A percentile compares a stretch with the other conserved stretches of the same genome.
Evolutionary conservation across 1,139 yeast genomes (phyloP).

Genomic region (Suhomyces wounanorum): DNA sequence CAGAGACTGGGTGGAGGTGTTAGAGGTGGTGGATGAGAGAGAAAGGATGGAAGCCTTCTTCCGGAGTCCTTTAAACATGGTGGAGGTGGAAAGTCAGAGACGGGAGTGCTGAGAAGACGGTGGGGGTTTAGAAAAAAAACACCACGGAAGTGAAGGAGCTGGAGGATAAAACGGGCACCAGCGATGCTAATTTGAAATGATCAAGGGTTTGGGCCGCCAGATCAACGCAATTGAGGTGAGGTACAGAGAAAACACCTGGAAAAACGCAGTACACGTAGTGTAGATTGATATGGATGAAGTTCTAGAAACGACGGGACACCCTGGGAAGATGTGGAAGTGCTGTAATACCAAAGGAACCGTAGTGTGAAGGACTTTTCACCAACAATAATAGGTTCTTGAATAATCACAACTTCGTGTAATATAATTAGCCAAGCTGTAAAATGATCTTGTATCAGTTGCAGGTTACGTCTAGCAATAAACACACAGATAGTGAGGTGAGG

Average conservation of each 20-base stretch:
- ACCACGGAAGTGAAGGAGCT: not conserved
- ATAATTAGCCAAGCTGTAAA: slow-evolving; percentile 11
- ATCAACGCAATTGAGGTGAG: not conserved
- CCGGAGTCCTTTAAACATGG: slow-evolving; percentile 45
- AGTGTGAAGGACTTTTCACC: not conserved
- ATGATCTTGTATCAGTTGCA: slow-evolving; percentile 10
- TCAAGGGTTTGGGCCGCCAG: not conserved
- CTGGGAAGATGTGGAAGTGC: not conserved
- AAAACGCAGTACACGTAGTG: not conserved
- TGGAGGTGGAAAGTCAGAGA: not conserved
- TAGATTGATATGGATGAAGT: not conserved
- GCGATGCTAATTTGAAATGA: not conserved
- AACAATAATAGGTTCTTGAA: not conserved
- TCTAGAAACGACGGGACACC: not conserved
- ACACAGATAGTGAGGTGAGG: not conserved
- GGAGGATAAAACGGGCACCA: not conserved
- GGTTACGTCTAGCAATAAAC: slow-evolving; percentile 3
- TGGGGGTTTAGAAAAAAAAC: not conserved
- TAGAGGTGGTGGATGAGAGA: slow-evolving; percentile 20
- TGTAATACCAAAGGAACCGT: not conserved
- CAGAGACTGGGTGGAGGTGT: slow-evolving; percentile 1
- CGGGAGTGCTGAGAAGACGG: not conserved
- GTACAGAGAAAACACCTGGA: not conserved
- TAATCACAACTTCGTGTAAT: slow-evolving; percentile 1
- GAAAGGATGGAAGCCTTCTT: slow-evolving; percentile 45